Evolutionary conservation across 2,329 filamentous ascomycete genomes (phyloP).

Genomic region (Thermothelomyces thermophilus): DNA sequence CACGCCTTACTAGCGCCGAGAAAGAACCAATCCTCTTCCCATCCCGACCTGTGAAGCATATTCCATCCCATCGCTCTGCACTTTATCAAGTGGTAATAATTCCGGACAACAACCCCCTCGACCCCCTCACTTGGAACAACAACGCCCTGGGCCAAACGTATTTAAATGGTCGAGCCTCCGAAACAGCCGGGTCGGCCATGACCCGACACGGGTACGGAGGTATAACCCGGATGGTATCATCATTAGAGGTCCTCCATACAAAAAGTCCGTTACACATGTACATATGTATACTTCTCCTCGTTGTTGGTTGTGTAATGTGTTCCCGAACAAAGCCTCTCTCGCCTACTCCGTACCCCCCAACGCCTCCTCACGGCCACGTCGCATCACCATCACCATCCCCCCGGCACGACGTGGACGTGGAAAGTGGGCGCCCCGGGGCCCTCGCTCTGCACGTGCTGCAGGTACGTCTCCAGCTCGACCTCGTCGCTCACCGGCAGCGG

Average conservation of each 20-base stretch:
- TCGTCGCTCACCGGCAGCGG: constrained; percentile 61
- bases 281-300: background rate
- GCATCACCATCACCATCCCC: constrained; percentile 2
- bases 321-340: background rate
- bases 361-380: background rate
- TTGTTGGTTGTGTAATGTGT: background rate
- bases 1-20: background rate
- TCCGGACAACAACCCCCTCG: too few species aligned
- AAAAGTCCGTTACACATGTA: too few species aligned
- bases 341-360: background rate
- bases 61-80: too few species aligned
- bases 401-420: constrained; percentile 31
- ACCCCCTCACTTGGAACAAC: too few species aligned
- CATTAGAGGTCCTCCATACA: too few species aligned
- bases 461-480: constrained; percentile 64
- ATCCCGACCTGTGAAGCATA: too few species aligned
- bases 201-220: too few species aligned
- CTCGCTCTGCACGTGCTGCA: constrained; percentile 51
- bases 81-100: too few species aligned
- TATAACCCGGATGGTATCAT: too few species aligned
- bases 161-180: too few species aligned
- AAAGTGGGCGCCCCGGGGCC: constrained; percentile 36
- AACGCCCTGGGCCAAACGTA: too few species aligned
- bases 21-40: background rate
- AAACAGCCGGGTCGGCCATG: too few species aligned